These are phyloP conservation scores for Exophiala oligosperma DNA, from an alignment of 2,329 filamentous ascomycete species.

Conservation along the genomic window DNA sequence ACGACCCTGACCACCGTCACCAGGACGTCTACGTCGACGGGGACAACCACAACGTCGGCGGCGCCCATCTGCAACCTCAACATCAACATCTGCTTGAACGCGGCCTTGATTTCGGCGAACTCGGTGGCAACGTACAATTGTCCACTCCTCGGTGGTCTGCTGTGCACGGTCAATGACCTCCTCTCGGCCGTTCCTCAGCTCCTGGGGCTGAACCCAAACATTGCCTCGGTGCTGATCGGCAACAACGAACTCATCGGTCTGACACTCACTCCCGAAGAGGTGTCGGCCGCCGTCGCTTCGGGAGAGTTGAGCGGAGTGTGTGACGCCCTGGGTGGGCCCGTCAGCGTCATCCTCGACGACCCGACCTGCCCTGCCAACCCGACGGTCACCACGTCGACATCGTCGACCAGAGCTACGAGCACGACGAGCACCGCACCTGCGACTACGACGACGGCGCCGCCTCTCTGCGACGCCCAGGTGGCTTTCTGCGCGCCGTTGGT, in stretches of 20 bases:
- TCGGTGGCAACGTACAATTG: slow-evolving; percentile 1
- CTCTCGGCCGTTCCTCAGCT: neutral
- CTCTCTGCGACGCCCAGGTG: neutral
- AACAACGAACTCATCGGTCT: slow-evolving; percentile 6
- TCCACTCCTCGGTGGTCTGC: neutral
- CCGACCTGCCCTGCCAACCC: slow-evolving; percentile 10
- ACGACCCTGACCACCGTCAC: too few species aligned
- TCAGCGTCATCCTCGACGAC: slow-evolving; percentile 8
- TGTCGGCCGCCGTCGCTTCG: neutral
- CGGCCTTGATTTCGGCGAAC: neutral
- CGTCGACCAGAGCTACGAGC: neutral
- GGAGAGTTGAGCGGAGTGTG: neutral
- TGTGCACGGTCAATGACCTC: slow-evolving; percentile 3
- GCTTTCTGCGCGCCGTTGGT: slow-evolving; percentile 1
- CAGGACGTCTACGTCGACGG: too few species aligned
- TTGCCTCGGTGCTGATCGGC: slow-evolving; percentile 5
- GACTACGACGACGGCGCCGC: neutral
- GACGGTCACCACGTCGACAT: neutral
- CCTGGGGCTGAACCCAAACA: neutral
- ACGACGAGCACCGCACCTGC: neutral
- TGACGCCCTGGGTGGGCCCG: neutral
- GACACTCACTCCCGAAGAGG: slow-evolving; percentile 1
- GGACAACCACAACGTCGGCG: too few species aligned
- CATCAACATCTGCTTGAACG: slow-evolving; percentile 1
- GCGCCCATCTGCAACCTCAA: neutral